Evolutionary conservation across 2,329 filamentous ascomycete species (phyloP).

Genomic region (Penicillium sp.): DNA sequence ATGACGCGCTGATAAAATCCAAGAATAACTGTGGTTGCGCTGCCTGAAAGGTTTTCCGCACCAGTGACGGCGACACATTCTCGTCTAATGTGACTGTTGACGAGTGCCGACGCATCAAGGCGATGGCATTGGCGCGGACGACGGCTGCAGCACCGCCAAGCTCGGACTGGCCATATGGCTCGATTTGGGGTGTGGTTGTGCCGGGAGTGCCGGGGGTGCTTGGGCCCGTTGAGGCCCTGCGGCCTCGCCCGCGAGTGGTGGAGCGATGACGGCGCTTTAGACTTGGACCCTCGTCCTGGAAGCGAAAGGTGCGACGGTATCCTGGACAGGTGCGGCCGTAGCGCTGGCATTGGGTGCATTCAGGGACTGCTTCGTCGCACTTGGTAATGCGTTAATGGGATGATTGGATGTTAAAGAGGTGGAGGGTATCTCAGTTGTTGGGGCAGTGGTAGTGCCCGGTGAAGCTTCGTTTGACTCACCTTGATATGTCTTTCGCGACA

Average conservation of each 20-base stretch:
- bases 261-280: slow-evolving; percentile 40
- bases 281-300: slow-evolving; percentile 47
- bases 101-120: slow-evolving; percentile 34
- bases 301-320: slow-evolving; percentile 43
- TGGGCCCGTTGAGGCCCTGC: slow-evolving; percentile 12
- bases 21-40: slow-evolving; percentile 34
- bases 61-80: slow-evolving; percentile 30
- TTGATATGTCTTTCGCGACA: slow-evolving; percentile 50
- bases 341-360: slow-evolving; percentile 45
- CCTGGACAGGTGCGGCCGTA: slow-evolving; percentile 47
- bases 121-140: slow-evolving; percentile 35
- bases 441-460: not conserved
- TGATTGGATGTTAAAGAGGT: not conserved
- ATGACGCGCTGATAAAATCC: slow-evolving; percentile 36
- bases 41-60: slow-evolving; percentile 29
- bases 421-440: not conserved
- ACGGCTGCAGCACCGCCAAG: slow-evolving; percentile 22
- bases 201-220: slow-evolving; percentile 9
- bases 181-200: slow-evolving; percentile 2
- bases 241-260: slow-evolving; percentile 18
- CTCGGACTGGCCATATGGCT: slow-evolving; percentile 1
- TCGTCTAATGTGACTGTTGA: slow-evolving; percentile 28
- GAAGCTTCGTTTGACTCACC: slow-evolving; percentile 30
- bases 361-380: slow-evolving; percentile 55
- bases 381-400: slow-evolving; percentile 22